Base-by-base conservation (phyloP, 2,329 filamentous ascomycete species). In the Lachnellula cervina region DNA sequence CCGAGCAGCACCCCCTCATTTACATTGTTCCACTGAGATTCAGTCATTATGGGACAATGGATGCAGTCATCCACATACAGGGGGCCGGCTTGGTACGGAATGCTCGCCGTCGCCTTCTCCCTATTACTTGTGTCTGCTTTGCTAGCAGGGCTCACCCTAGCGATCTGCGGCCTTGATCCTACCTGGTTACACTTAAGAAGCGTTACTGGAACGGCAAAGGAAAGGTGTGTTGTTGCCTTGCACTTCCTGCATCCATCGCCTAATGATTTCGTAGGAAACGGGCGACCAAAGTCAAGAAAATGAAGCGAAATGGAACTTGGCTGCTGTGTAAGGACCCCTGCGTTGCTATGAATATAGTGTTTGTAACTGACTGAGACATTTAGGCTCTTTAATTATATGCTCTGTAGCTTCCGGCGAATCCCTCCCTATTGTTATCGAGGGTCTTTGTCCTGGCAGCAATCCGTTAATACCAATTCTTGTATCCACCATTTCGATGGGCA, bases 351-450 rank as follows among this genome's bases (percentile, higher is more conserved):
- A 19, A 50, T 35, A 46, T 13, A 17, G 28, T 28, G 25, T 35
- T 14, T 32, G 17, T 42, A 19, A 49, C 28, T 32, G 9, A 32
- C 28, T 57, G 13, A 56, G 23, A 32, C 4, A 32, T 44, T 8
- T 46, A 68, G 64, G 65, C 47, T 67, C 66, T 6, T 47, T 68
- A 37, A 55, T 68, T 42, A 54, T 68, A 8, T 59, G 54, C 42
- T 57, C 64, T 7, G 64, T 64, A n/a, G 54, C 54, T n/a, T 64
- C 61, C 34, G 56, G 59, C 35, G 61, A 67, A 55, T 50, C 60
- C 2, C 60, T 68, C 19, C 64, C 65, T 23, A 60, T 66, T 35
- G 38, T 67, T 14, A 56, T 68, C 14, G 61, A 64, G 49, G 56
- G 42, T 28, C 49, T 63, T 21, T 64, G 55, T 43, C 47, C 37